Conservation (phyloP, 2,329 filamentous ascomycete genomes). For the Aspergillus texensis region DNA sequence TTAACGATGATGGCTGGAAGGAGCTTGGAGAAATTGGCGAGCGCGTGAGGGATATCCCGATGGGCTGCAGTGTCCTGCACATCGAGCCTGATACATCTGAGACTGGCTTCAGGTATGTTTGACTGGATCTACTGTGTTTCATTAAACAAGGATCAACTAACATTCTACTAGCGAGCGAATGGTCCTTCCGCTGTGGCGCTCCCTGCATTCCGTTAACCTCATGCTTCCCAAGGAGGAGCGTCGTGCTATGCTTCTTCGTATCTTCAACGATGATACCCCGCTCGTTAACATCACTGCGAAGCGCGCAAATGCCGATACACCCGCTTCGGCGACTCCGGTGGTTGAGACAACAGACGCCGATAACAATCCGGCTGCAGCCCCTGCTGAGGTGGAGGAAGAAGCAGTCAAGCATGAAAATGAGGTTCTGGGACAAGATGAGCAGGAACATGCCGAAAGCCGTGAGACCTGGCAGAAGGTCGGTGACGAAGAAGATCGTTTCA, state of each 20-base stretch:
- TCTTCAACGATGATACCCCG: constrained; percentile 88
- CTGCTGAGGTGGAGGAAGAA: constrained; percentile 36
- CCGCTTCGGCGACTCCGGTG: constrained; percentile 20
- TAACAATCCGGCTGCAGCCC: constrained; percentile 16
- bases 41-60: constrained; percentile 73
- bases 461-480: constrained; percentile 49
- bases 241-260: constrained; percentile 82
- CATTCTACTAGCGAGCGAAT: constrained; percentile 66
- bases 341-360: constrained; percentile 13
- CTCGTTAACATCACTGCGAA: constrained; percentile 65
- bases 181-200: constrained; percentile 92
- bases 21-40: constrained; percentile 86
- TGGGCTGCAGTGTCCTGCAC: constrained; percentile 90
- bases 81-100: constrained; percentile 69
- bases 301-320: constrained; percentile 19
- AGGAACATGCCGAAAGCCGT: constrained; percentile 43
- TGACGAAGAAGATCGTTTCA: constrained; percentile 50
- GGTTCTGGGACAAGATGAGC: constrained; percentile 43
- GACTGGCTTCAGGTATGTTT: constrained; percentile 57
- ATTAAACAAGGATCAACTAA: constrained; percentile 20
- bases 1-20: constrained; percentile 73
- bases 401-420: constrained; percentile 44
- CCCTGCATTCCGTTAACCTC: constrained; percentile 85
- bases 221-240: constrained; percentile 99
- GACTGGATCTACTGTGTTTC: background rate